Percentiles rank a stretch among this genome's conserved stretches.
Evolutionary conservation across 2,329 filamentous ascomycete species (phyloP).

Genomic region (Venturia aucupariae): DNA sequence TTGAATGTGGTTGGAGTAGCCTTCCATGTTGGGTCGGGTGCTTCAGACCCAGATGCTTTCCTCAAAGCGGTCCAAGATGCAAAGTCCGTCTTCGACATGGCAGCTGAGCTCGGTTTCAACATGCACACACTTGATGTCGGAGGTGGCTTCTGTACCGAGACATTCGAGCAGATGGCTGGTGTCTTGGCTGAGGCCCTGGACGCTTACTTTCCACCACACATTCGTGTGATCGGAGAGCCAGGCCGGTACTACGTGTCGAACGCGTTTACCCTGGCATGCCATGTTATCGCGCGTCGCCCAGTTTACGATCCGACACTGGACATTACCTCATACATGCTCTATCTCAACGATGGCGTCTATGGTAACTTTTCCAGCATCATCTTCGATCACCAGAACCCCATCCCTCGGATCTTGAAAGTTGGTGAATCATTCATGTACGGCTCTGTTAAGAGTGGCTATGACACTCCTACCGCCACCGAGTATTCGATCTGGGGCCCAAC

Average conservation of each 20-base stretch:
- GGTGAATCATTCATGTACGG: constrained; percentile 48
- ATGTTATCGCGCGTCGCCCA: constrained; percentile 89
- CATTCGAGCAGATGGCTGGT: constrained; percentile 81
- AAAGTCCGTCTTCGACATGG: constrained; percentile 80
- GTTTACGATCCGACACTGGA: constrained; percentile 60
- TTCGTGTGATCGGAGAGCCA: constrained; percentile 90
- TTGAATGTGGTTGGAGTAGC: constrained; percentile 93
- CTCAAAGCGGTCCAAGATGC: constrained; percentile 86
- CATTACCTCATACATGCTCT: constrained; percentile 83
- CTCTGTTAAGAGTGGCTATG: constrained; percentile 23
- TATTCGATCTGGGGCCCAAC: constrained; percentile 99
- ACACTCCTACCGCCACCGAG: constrained; percentile 51
- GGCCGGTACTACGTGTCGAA: constrained; percentile 91
- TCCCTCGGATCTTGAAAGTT: constrained; percentile 68
- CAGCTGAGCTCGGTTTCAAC: constrained; percentile 62
- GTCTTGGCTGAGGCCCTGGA: constrained; percentile 75
- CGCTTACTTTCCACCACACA: constrained; percentile 71
- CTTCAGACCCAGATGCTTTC: constrained; percentile 87
- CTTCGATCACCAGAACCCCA: constrained; percentile 92
- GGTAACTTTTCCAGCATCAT: constrained; percentile 99
- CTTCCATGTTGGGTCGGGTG: constrained; percentile 95
- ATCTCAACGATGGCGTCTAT: constrained; percentile 95
- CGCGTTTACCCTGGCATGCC: constrained; percentile 90
- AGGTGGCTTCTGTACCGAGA: constrained; percentile 84
- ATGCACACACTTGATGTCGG: constrained; percentile 88